Evolutionary conservation across 192 early-diverging fungal species (phyloP), one percentile per base, ranked within the genome.

Genomic region (Paraglomus occultum): DNA sequence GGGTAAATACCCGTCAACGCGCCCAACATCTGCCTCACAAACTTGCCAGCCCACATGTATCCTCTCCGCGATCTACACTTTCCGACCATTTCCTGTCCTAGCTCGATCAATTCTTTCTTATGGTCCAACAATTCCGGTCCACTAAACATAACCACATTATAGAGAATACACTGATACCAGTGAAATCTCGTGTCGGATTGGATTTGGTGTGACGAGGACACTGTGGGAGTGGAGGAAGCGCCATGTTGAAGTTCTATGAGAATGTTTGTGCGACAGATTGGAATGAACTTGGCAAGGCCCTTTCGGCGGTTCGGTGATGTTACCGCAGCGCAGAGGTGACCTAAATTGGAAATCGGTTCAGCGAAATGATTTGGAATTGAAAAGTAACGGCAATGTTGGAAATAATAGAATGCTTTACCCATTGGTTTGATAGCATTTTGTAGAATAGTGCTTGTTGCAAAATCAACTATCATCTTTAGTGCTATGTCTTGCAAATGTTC

Each of bases 91-190:
- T 77, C 46, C 39, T 76, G 69, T 10, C 78, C 70, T 6, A 87
- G 47, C 9, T 77, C 77, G 8, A 85, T 43, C 10, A 91, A 54
- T 22, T 88, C 82, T 14, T 63, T 46, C 59, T 79, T 78, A 55
- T 89, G 78, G 40, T 74, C 52, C 9, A 90, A 76, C 2, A 87
- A 47, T 10, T 83, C 79, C 1, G 47, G 42, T 39, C 88, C 89
- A 39, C 79, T 60, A 14, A 75, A 67, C 18, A 71, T 63, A 6
- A 89, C 51, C 4, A 91, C 74, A 18, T 80, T 83, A 55, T 81
- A 83, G 9, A 93, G 57, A 43, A 92, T 85, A 17, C 72, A 77
- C 57, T 94, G 92, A 67, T 88, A 85, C 87, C 92, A 94, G 72
- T 94, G 92, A 31, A 93, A 72, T 8, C 79, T 83, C 0, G 90